Evolutionary conservation across 2,329 filamentous ascomycete genomes (phyloP), one percentile per base, ranked within the genome.

Genomic region (Alternaria gansuensis): DNA sequence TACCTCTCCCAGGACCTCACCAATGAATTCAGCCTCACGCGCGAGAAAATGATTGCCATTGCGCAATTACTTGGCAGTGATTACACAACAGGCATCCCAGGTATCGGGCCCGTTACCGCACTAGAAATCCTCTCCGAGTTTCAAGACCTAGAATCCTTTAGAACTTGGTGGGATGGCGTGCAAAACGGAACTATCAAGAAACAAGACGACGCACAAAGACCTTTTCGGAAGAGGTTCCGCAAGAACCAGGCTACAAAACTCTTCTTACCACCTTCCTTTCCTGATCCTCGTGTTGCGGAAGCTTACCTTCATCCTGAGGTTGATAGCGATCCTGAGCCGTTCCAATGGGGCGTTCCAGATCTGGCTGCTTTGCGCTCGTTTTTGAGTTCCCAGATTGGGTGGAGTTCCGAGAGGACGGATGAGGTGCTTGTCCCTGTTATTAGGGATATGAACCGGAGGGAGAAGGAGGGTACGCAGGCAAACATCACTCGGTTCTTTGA

Each of bases 361-460:
- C 83, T 99, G 0, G 91, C 95, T 60, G 91, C 92, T 0, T 80
- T 99, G 62, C 82, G 96, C 6, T 83, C 84, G 26, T 99, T 95
- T 71, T 82, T 99, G 36, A 97, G 96, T 90, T 82, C 86, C 1
- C 97, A 94, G 2, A 92, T 99, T 67, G 95, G 95, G 0, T 99
- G 95, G 95, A 88, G 84, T 54, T 89, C 90, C 75, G 94, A 98
- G 77, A 84, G 93, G 7, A 98, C 94, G 0, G 95, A 99, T 71
- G 95, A 99, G 77, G 91, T 99, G 2, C 85, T 99, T 2, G 92
- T 99, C 1, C 95, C 95, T 0, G 96, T 99, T 1, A 95, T 99
- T 63, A 85, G 89, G 56, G 95, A 99, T 72, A 96, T 99, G 91
- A 98, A 98, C 75, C 86, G 87, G 4, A 85, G 95, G 37, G 90